Evolutionary conservation across 148 eudicot genomes (phyloP), one percentile per base, ranked within the genome.

Genomic region (Rhododendron ovatum): DNA sequence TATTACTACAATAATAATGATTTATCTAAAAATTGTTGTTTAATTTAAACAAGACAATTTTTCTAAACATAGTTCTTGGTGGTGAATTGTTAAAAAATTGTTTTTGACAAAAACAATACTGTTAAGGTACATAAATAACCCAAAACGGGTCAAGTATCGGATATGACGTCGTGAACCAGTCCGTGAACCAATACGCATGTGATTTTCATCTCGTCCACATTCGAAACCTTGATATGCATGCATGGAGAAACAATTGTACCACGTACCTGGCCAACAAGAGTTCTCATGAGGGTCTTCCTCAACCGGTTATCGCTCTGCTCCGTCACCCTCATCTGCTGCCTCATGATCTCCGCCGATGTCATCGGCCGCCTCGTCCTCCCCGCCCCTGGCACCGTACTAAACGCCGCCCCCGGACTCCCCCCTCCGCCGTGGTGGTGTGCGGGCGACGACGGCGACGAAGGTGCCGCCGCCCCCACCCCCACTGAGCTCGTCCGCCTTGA

Each of bases 211-310:
- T 41, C 43, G 43, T 14, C 13, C 53, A 48, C 53, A 2, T 9
- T 50, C 14, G 53, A 12, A 10, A 50, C 57, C 5, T 53, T 14
- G 4, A 0, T 15, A 53, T 53, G 28, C 28, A 63, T 63, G 74
- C 15, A 67, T n/a, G 10, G 10, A 67, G 74, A 67, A 26, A 26
- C 15, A 67, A 28, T 26, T n/a, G 14, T n/a, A 63, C 20, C 7
- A 92, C 94, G 59, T 94, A 96, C 99, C 91, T 96, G 99, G 91
- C 99, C 99, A 92, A 94, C 99, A 63, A 95, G 95, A 69, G 98
- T 95, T 87, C 98, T 92, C 96, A 94, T 92, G 84, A 97, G 98
- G 63, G 99, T 95, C 87, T 97, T 97, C 17, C 99, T 91, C 45
- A 97, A 94, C 89, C 98, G 84, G 81, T 88, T 93, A 84, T 97